Conservation (phyloP, 2,329 filamentous ascomycete genomes). For the Colletotrichum abscissum region DNA sequence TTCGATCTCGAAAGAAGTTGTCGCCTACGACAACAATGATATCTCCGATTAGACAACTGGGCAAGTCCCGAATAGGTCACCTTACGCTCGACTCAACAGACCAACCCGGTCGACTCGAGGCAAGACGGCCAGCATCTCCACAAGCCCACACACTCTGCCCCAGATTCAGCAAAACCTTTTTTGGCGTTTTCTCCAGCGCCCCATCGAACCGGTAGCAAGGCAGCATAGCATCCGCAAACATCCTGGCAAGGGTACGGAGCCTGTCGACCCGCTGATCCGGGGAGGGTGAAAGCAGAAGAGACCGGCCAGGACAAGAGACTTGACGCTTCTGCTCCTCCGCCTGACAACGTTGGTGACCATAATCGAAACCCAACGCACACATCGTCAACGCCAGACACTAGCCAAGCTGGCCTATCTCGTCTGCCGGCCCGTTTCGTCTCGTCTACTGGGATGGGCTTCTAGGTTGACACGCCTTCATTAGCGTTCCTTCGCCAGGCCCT, state of each 20-base stretch:
- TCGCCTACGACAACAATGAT: slow-evolving; percentile 5
- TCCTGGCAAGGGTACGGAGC: slow-evolving; percentile 28
- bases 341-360: not conserved
- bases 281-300: slow-evolving; percentile 1
- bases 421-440: slow-evolving; percentile 6
- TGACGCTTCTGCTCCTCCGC: not conserved
- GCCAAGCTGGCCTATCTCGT: not conserved
- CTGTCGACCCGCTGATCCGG: slow-evolving; percentile 36
- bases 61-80: not conserved
- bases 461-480: not conserved
- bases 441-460: not conserved
- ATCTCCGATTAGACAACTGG: not conserved
- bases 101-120: slow-evolving; percentile 9
- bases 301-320: not conserved
- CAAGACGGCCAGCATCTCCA: slow-evolving; percentile 33
- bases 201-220: not conserved
- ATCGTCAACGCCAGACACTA: not conserved
- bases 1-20: slow-evolving; percentile 9
- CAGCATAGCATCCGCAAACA: slow-evolving; percentile 19
- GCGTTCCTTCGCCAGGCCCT: not conserved
- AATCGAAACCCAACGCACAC: not conserved
- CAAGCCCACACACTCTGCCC: slow-evolving; percentile 23
- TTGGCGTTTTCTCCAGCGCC: slow-evolving; percentile 11
- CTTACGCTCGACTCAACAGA: not conserved
- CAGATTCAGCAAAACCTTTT: slow-evolving; percentile 29